A percentile compares a stretch with the other conserved stretches of the same genome.
phyloP scores from a whole-genome alignment of 768 basidiomycete species.

The Multifurca ochricompacta region DNA sequence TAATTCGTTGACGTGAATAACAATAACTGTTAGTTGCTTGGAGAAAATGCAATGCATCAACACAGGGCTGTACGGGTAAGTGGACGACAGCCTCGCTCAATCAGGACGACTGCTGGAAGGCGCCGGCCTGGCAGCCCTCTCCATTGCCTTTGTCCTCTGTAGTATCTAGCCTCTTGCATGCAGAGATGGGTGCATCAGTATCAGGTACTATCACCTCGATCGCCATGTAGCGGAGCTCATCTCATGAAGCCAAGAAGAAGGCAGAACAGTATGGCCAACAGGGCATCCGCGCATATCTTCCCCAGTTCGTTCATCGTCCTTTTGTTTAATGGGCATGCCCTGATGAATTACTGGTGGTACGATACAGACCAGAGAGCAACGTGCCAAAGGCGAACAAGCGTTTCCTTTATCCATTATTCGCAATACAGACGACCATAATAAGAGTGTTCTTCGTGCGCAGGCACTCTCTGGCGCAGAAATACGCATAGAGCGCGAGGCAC shows the following conservation, averaged over 20 bases:
- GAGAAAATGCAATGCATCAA: too few relatives aligned
- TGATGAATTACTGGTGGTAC: not conserved
- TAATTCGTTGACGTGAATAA: too few relatives aligned
- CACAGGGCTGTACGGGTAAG: too few relatives aligned
- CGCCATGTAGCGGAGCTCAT: conserved; percentile 87
- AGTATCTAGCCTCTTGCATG: conserved; percentile 71
- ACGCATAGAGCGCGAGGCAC: conserved; percentile 60
- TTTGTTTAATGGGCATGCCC: not conserved
- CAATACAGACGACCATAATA: conserved; percentile 94
- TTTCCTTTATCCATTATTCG: conserved; percentile 81
- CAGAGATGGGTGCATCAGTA: conserved; percentile 65
- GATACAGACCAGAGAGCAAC: conserved; percentile 53
- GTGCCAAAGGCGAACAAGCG: conserved; percentile 79
- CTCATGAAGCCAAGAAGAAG: conserved; percentile 89
- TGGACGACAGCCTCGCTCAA: too few relatives aligned
- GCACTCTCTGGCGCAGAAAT: conserved; percentile 64
- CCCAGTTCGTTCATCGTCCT: conserved; percentile 34
- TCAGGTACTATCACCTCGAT: conserved; percentile 60
- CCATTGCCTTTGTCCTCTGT: conserved; percentile 84
- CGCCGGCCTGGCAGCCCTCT: not conserved
- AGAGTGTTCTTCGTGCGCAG: conserved; percentile 68
- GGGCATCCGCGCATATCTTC: conserved; percentile 74
- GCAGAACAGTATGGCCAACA: conserved; percentile 70
- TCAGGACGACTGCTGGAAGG: too few relatives aligned
- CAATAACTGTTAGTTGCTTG: too few relatives aligned